phyloP scores from a whole-genome alignment of 352 stramenopile species.

The Globisporangium abappressorium region DNA sequence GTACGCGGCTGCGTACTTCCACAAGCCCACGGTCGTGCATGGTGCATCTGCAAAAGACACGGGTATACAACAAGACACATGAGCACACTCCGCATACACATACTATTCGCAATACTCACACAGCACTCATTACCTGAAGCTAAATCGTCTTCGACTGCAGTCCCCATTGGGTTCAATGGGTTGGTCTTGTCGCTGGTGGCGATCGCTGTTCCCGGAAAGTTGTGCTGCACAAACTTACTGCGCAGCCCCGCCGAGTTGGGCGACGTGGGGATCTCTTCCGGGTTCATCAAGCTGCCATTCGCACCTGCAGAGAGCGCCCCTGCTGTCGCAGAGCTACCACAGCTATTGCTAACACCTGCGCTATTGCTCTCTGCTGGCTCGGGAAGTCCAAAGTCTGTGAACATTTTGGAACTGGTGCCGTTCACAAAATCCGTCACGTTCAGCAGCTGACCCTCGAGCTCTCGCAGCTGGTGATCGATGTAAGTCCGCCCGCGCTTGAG shows the following conservation, averaged over 20 bases:
- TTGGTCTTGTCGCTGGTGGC: slow-evolving; percentile 24
- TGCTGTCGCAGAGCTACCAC: not conserved
- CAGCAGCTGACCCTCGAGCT: slow-evolving; percentile 61
- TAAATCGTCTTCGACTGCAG: slow-evolving; percentile 67
- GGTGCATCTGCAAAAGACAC: slow-evolving; percentile 39
- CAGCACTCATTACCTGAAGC: slow-evolving; percentile 36
- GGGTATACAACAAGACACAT: not conserved
- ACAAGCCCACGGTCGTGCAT: slow-evolving; percentile 65
- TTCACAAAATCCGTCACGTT: slow-evolving; percentile 59
- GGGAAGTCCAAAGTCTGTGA: slow-evolving; percentile 24
- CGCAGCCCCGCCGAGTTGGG: slow-evolving; percentile 18
- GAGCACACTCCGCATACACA: not conserved
- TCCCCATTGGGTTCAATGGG: slow-evolving; percentile 23
- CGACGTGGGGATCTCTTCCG: slow-evolving; percentile 6
- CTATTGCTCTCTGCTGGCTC: slow-evolving; percentile 8
- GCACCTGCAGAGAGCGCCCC: not conserved
- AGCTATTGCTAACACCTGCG: not conserved
- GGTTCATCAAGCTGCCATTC: slow-evolving; percentile 17
- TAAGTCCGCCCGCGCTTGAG: slow-evolving; percentile 54
- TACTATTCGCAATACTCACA: not conserved
- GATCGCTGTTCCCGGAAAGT: slow-evolving; percentile 13
- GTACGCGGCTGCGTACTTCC: slow-evolving; percentile 60
- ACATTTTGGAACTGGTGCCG: slow-evolving; percentile 39
- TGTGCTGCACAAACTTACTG: slow-evolving; percentile 22
- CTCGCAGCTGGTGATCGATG: slow-evolving; percentile 56